phyloP scores from a whole-genome alignment of 1,284 basidiomycete species.

The Tilletiaria anomala region DNA sequence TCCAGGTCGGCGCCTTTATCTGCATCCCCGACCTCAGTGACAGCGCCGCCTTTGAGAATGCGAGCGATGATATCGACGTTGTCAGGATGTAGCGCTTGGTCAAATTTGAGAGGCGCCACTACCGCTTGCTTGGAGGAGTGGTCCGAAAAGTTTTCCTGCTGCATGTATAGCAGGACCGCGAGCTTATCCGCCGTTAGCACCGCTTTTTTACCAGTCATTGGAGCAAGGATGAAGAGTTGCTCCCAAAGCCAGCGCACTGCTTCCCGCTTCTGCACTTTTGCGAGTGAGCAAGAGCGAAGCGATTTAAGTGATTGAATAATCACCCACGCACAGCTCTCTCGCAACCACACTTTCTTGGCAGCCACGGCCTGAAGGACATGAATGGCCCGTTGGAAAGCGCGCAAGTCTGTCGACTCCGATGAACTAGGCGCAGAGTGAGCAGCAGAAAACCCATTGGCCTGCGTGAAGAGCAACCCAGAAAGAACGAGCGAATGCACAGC shows the following conservation, averaged over 20 bases:
- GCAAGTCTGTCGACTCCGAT: slow-evolving; percentile 35
- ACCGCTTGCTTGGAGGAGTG: too few relatives aligned
- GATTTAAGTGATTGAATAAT: too few relatives aligned
- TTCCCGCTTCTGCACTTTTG: too few relatives aligned
- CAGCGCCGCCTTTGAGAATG: slow-evolving; percentile 44
- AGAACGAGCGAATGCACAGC: slow-evolving; percentile 51
- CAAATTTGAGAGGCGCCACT: slow-evolving; percentile 65
- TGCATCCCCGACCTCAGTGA: slow-evolving; percentile 47
- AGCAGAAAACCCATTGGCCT: slow-evolving; percentile 26
- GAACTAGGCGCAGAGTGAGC: background rate
- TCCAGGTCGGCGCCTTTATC: too few relatives aligned
- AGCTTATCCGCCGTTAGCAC: slow-evolving; percentile 3
- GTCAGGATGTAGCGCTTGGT: slow-evolving; percentile 51
- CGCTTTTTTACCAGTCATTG: too few relatives aligned
- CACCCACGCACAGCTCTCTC: slow-evolving; percentile 81
- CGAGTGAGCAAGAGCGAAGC: too few relatives aligned
- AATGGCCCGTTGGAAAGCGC: slow-evolving; percentile 54
- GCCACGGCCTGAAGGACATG: slow-evolving; percentile 56
- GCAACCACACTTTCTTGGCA: slow-evolving; percentile 74
- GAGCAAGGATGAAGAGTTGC: too few relatives aligned
- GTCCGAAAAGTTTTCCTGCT: too few relatives aligned
- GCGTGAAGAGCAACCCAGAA: slow-evolving; percentile 51
- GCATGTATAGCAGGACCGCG: background rate
- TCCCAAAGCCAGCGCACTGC: too few relatives aligned
- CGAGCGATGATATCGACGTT: slow-evolving; percentile 60